Evolutionary conservation across 176 grass and related monocot species (phyloP), one percentile per base, ranked within the genome.

Genomic region (Microstegium vimineum): DNA sequence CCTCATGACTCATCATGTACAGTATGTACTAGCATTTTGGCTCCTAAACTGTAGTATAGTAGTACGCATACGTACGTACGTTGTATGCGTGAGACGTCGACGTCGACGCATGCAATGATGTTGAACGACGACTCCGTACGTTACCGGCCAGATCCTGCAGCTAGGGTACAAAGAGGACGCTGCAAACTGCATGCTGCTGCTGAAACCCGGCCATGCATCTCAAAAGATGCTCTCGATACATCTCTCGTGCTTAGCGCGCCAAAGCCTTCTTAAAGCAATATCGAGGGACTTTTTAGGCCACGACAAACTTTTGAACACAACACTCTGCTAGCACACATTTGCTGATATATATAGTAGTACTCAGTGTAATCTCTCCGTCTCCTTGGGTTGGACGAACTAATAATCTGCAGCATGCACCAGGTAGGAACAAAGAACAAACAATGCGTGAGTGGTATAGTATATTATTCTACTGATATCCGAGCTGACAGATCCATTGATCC

Each of bases 231-330:
- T 46, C 83, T 71, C 13, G 15, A 52, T 83, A 31, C 34, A 51
- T 80, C 83, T 77, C 83, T 86, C 56, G 83, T 90, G 88, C 78
- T 86, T 82, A 86, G 78, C 73, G 78, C 72, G n/a, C 17, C 12
- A 78, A 76, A 81, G 66, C 73, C 25, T 86, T 71, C 62, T 89
- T 67, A 82, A 89, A 76, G 71, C 78, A 87, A 81, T 81, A 59
- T 90, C 83, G 79, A 90, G 83, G 68, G 74, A 4, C 83, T 65
- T 73, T 83, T 62, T 40, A 79, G 79, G 31, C 79, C 79, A 28
- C 54, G 59, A 86, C 73, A 90, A 59, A 18, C 79, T 86, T 86
- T 83, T 41, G 66, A 78, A 80, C 64, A 45, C 42, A 73, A 45
- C 42, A 73, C 10, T 51, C 14, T 40, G 57, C 46, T 57, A 51